Base-by-base conservation (phyloP, 176 grass and related monocot species). In the Lolium rigidum region DNA sequence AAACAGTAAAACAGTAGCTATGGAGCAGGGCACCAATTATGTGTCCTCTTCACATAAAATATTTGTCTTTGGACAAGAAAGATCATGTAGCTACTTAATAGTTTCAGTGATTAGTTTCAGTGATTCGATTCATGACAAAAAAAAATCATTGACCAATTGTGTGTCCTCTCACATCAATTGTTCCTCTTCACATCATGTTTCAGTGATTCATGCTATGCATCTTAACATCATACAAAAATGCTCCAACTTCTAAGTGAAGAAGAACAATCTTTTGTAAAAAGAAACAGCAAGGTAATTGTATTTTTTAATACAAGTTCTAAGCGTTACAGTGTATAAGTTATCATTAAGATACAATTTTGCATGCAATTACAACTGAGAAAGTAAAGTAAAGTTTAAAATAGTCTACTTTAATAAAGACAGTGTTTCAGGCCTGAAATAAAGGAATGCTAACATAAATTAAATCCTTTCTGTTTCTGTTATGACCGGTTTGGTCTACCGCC, bases 251-350 rank as follows among this genome's bases (percentile, higher is more conserved):
- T 63, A 6, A 56, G 37, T 43, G 38, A 83, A 47, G 9, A 15
- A 37, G 62, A 51, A 12, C 41, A 25, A 48, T 64, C 5, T 67
- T n/a, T 81, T 52, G 47, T 15, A 68, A 38, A 43, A 10, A 81
- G 25, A 81, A 81, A 81, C 6, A 72, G n/a, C 41, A 60, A 50
- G 70, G 1, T 85, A 59, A 51, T 28, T 28, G 10, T 43, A 77
- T 15, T 14, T 38, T 35, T 37, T 68, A 2, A 67, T 5, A 73
- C 44, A 82, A n/a, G 69, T 69, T 18, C 6, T 68, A 49, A 82
- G 7, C 77, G 51, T 70, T 68, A 44, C 17, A 39, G 35, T 38
- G 65, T 18, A 39, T 39, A 24, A 24, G 15, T 69, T 66, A 2
- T 0, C 2, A 55, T 52, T 46, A 17, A 77, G 38, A 86, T 16